Base-by-base conservation (phyloP, 140 eudicot species). In the Senecio squalidus region DNA sequence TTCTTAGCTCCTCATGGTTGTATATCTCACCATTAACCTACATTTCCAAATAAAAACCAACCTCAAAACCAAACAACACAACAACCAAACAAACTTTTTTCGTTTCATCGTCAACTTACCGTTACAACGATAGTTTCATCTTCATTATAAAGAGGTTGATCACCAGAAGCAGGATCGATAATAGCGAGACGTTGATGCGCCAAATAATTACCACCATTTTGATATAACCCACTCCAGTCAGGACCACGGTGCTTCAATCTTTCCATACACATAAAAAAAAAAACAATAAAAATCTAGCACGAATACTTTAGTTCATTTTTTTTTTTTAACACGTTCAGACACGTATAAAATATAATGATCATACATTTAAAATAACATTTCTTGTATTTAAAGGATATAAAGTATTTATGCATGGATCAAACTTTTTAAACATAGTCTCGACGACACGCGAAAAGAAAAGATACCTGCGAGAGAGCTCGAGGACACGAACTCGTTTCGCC, bases 381-480 rank as follows among this genome's bases (percentile, higher is more conserved):
- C n/a, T n/a, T n/a, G n/a, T n/a, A n/a, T n/a, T n/a, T n/a, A n/a
- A n/a, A n/a, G n/a, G n/a, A n/a, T n/a, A n/a, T n/a, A n/a, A n/a
- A n/a, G n/a, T n/a, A n/a, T n/a, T n/a, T n/a, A n/a, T n/a, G n/a
- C n/a, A n/a, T n/a, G n/a, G n/a, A n/a, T n/a, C n/a, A n/a, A n/a
- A n/a, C n/a, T n/a, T n/a, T n/a, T n/a, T n/a, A n/a, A n/a, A n/a
- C n/a, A n/a, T n/a, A n/a, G n/a, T n/a, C n/a, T n/a, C n/a, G n/a
- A n/a, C n/a, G n/a, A n/a, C n/a, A n/a, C n/a, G n/a, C n/a, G n/a
- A n/a, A n/a, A n/a, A n/a, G n/a, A 24, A 51, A 63, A 60, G 41
- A 38, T 90, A 77, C 97, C 97, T 83, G 78, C 95, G 97, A 43
- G 98, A 91, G 41, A 91, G 98, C 84, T 86, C 96, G 64, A 91